Conservation (phyloP, 2,329 filamentous ascomycete genomes). For the Xylaria sp. region DNA sequence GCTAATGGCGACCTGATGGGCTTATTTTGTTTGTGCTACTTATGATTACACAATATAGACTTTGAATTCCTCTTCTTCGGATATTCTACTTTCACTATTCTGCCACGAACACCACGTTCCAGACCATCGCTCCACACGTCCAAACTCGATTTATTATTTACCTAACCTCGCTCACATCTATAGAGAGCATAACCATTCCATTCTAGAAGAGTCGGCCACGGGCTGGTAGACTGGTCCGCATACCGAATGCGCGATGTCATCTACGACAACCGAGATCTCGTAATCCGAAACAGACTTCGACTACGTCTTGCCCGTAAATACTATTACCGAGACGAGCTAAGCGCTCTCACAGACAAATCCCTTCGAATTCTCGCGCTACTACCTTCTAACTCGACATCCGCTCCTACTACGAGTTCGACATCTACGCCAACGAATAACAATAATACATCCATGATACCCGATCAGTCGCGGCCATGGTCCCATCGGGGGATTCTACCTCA, state of each 20-base stretch:
- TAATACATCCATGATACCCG: background rate
- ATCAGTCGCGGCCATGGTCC: background rate
- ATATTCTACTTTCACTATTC: background rate
- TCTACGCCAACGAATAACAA: background rate
- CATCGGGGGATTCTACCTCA: background rate
- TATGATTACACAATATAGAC: background rate
- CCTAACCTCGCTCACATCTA: background rate
- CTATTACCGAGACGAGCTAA: background rate
- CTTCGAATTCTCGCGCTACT: background rate
- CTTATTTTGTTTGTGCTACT: background rate
- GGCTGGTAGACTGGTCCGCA: background rate
- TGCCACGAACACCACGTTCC: background rate
- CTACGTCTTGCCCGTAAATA: background rate
- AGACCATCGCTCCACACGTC: background rate
- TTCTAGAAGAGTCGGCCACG: background rate
- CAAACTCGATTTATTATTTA: background rate
- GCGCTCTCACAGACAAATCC: background rate
- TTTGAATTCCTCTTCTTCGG: background rate
- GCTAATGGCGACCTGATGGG: background rate
- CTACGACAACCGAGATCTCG: conserved; percentile 10
- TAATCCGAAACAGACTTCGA: conserved; percentile 15
- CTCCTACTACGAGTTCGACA: background rate
- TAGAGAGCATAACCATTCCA: background rate
- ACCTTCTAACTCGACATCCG: too few relatives aligned
- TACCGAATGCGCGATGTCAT: background rate